A percentile compares a stretch with the other conserved stretches of the same genome.
Conservation (phyloP, 2,329 filamentous ascomycete genomes). For the Fonsecaea nubica region DNA sequence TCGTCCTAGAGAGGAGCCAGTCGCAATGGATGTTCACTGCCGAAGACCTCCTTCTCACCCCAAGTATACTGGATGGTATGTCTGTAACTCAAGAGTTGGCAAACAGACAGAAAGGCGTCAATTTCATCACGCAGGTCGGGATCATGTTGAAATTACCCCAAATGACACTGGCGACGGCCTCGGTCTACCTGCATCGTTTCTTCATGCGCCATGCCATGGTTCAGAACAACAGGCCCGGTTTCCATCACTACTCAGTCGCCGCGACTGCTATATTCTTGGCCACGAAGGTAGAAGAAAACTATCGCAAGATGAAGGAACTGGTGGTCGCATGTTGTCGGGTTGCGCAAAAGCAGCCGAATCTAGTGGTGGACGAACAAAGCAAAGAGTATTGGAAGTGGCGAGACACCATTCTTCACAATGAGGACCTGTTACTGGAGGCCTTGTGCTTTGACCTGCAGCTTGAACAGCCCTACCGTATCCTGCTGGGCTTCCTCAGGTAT, state of each 20-base stretch:
- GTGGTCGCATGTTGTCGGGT: conserved; percentile 93
- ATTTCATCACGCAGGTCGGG: conserved; percentile 94
- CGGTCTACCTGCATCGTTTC: conserved; percentile 94
- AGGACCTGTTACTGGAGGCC: conserved; percentile 88
- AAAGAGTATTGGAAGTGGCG: conserved; percentile 99
- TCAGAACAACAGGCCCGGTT: conserved; percentile 69
- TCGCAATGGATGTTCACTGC: conserved; percentile 89
- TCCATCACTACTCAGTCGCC: conserved; percentile 93
- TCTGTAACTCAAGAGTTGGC: conserved; percentile 76
- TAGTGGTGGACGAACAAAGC: conserved; percentile 92
- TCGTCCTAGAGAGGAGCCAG: conserved; percentile 56
- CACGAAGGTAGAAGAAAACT: conserved; percentile 97
- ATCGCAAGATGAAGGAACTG: conserved; percentile 91
- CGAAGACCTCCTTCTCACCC: conserved; percentile 80
- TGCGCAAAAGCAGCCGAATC: conserved; percentile 88
- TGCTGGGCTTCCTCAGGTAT: conserved; percentile 80
- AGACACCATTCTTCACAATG: conserved; percentile 88
- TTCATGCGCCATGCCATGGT: conserved; percentile 89
- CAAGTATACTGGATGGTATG: conserved; percentile 84
- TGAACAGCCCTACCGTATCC: conserved; percentile 82
- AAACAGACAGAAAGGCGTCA: conserved; percentile 86
- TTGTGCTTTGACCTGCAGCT: conserved; percentile 94
- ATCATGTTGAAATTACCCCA: conserved; percentile 91
- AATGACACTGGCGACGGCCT: conserved; percentile 87
- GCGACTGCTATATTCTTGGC: conserved; percentile 91